Evolutionary conservation across 305 asterid genomes (phyloP).

Genomic region (Fraxinus sp.): DNA sequence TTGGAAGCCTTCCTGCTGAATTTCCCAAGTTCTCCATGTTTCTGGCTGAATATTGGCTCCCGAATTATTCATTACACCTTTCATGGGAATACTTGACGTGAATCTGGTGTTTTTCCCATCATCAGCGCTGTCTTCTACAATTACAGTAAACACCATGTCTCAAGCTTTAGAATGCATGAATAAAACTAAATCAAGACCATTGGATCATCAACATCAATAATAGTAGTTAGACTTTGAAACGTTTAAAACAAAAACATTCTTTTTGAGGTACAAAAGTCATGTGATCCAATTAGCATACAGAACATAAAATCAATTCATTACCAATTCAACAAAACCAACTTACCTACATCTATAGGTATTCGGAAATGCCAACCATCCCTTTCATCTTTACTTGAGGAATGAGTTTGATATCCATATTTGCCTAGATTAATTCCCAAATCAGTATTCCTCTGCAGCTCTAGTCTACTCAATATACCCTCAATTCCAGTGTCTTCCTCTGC

Average conservation of each 20-base stretch:
- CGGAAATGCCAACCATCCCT: constrained; percentile 27
- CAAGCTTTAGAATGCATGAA: constrained; percentile 32
- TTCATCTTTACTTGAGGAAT: constrained; percentile 34
- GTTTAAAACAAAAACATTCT: too few relatives aligned
- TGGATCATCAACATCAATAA: not conserved
- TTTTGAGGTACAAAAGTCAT: not conserved
- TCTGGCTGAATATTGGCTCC: constrained; percentile 46
- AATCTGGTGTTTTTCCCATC: constrained; percentile 38
- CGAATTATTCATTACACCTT: constrained; percentile 29
- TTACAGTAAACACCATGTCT: constrained; percentile 29
- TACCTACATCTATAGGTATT: constrained; percentile 40
- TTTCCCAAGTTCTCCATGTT: constrained; percentile 72
- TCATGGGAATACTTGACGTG: constrained; percentile 25
- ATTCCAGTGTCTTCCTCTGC: constrained; percentile 55
- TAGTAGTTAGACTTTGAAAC: not conserved
- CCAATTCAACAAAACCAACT: constrained; percentile 24
- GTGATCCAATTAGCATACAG: not conserved
- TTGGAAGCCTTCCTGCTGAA: constrained; percentile 51
- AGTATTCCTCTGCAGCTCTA: constrained; percentile 71
- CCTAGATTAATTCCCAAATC: constrained; percentile 48
- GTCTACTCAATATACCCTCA: constrained; percentile 71
- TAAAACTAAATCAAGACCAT: not conserved
- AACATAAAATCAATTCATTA: not conserved
- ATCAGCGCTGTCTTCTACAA: constrained; percentile 51
- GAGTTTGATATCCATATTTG: constrained; percentile 33